These are phyloP conservation scores for Rhynchospora breviuscula DNA, from an alignment of 176 grass and related monocot species.

Conservation along the genomic window DNA sequence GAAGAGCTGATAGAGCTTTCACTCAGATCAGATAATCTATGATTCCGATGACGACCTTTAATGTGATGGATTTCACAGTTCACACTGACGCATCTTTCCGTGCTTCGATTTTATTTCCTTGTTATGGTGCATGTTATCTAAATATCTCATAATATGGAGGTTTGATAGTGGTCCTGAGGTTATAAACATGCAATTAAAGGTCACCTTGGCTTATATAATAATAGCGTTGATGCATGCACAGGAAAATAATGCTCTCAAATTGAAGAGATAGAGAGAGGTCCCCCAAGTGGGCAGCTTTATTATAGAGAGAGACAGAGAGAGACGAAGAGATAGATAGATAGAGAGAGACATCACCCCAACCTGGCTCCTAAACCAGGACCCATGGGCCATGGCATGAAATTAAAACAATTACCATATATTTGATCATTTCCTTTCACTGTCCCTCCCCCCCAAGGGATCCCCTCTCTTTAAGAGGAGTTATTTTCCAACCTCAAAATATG, in stretches of 20 bases:
- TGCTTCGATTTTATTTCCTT: neutral
- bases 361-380: neutral
- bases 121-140: neutral
- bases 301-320: neutral
- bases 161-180: slow-evolving; percentile 7
- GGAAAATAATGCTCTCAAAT: slow-evolving; percentile 15
- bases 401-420: neutral
- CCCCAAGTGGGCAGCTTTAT: slow-evolving; percentile 11
- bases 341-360: neutral
- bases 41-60: neutral
- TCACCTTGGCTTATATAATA: neutral
- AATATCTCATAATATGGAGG: neutral
- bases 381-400: neutral
- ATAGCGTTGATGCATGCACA: neutral
- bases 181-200: slow-evolving; percentile 11
- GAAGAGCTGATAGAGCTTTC: neutral
- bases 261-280: slow-evolving; percentile 20
- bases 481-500: no score
- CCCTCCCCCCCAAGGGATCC: neutral
- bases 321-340: neutral
- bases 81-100: neutral
- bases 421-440: neutral
- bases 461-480: neutral
- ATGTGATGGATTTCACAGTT: neutral
- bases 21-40: neutral